Evolutionary conservation across 1,284 basidiomycete genomes (phyloP).

Genomic region (Athelia sp.): DNA sequence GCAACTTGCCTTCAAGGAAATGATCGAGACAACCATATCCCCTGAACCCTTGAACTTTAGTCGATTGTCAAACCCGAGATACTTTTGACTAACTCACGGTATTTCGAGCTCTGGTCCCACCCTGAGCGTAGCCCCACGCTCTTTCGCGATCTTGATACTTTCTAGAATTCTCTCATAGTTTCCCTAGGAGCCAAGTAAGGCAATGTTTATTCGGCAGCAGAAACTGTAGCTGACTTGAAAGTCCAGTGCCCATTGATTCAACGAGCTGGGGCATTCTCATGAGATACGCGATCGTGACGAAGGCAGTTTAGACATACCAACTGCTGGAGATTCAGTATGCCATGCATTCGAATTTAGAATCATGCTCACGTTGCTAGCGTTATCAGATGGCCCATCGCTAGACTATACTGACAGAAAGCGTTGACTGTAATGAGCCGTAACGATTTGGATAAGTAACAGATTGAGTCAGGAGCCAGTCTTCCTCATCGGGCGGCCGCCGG

Average conservation of each 20-base stretch:
- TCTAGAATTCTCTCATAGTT: constrained; percentile 88
- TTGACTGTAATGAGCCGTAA: too few relatives aligned
- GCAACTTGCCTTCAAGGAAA: constrained; percentile 77
- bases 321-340: constrained; percentile 21
- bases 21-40: constrained; percentile 96
- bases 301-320: constrained; percentile 30
- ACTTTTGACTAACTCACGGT: constrained; percentile 50
- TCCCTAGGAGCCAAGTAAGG: constrained; percentile 47
- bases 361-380: constrained; percentile 67
- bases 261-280: constrained; percentile 51
- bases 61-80: background rate
- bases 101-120: constrained; percentile 99
- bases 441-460: too few relatives aligned
- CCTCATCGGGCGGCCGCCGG: too few relatives aligned
- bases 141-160: constrained; percentile 87
- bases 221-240: constrained; percentile 59
- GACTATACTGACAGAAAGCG: background rate
- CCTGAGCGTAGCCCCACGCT: constrained; percentile 83
- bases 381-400: constrained; percentile 74
- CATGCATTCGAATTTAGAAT: constrained; percentile 1
- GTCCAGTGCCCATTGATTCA: constrained; percentile 96
- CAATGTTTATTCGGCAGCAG: background rate
- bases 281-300: background rate
- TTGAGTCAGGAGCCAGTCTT: too few relatives aligned
- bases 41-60: constrained; percentile 30